Conservation (phyloP, 352 stramenopile genomes). For the Globisporangium iwayamae region DNA sequence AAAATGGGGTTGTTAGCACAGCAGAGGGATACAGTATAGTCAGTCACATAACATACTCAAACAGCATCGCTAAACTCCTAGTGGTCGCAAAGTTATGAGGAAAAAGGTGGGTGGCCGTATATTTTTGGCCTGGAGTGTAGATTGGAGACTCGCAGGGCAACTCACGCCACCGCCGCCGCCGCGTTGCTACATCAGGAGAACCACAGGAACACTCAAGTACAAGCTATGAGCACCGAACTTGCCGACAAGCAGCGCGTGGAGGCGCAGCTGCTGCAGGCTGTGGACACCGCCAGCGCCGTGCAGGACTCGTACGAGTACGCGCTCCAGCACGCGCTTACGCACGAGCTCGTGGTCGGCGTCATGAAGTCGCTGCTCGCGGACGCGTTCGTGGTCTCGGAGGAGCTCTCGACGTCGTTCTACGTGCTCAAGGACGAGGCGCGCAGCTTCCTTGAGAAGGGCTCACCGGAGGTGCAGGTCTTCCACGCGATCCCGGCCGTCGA, state of each 20-base stretch:
- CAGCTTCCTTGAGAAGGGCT: slow-evolving; percentile 63
- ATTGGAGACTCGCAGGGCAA: neutral
- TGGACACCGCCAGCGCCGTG: slow-evolving; percentile 39
- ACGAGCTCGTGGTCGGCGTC: slow-evolving; percentile 92
- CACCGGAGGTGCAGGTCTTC: slow-evolving; percentile 83
- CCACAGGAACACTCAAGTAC: neutral
- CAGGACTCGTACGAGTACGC: slow-evolving; percentile 88
- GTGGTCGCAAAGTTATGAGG: too few species aligned
- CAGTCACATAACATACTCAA: too few species aligned
- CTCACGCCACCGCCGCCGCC: neutral
- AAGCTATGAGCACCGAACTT: slow-evolving; percentile 43
- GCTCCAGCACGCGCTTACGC: slow-evolving; percentile 69
- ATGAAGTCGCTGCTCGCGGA: slow-evolving; percentile 96
- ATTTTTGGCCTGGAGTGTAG: too few species aligned
- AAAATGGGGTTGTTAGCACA: too few species aligned
- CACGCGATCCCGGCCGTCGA: slow-evolving; percentile 70
- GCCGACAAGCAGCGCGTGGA: slow-evolving; percentile 73
- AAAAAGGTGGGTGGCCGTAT: too few species aligned
- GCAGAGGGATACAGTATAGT: too few species aligned
- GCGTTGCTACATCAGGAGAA: neutral
- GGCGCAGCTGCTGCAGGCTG: slow-evolving; percentile 57
- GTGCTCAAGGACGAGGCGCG: slow-evolving; percentile 91
- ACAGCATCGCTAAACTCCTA: too few species aligned
- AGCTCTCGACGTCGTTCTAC: slow-evolving; percentile 89
- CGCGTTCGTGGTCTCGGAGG: slow-evolving; percentile 84